Conservation (phyloP, 495 filamentous ascomycete genomes). For the Penicillium odoratum region DNA sequence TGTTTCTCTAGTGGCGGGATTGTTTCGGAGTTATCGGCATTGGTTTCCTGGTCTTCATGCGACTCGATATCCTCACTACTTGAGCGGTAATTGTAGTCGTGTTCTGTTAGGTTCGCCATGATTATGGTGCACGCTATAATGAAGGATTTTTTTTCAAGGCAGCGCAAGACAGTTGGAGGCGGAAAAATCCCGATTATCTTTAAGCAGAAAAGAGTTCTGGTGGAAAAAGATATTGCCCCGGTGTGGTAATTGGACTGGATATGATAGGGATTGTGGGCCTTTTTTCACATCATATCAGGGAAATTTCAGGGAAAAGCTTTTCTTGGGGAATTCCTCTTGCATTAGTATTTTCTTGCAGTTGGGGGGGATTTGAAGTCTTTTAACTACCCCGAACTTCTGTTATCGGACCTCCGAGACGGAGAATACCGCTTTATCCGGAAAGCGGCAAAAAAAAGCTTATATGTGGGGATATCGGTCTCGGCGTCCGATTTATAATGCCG, state of each 20-base stretch:
- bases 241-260: neutral
- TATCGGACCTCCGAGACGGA: slow-evolving; percentile 21
- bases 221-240: slow-evolving; percentile 1
- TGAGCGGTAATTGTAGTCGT: slow-evolving; percentile 21
- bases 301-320: neutral
- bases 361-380: slow-evolving; percentile 4
- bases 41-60: slow-evolving; percentile 7
- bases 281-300: neutral
- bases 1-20: slow-evolving; percentile 33
- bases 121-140: neutral
- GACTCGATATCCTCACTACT: slow-evolving; percentile 31
- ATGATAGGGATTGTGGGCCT: neutral
- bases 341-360: neutral
- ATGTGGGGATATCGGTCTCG: slow-evolving; percentile 9
- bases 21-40: slow-evolving; percentile 1
- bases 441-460: neutral
- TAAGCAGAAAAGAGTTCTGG: neutral
- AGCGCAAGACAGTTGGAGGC: neutral
- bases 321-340: neutral
- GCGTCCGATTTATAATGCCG: neutral
- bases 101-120: slow-evolving; percentile 25
- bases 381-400: slow-evolving; percentile 3
- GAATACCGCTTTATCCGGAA: slow-evolving; percentile 23
- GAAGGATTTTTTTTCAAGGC: neutral
- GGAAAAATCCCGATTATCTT: neutral